These are phyloP conservation scores for Handroanthus guayacan DNA, from an alignment of 257 asterid genomes.

Conservation along the genomic window DNA sequence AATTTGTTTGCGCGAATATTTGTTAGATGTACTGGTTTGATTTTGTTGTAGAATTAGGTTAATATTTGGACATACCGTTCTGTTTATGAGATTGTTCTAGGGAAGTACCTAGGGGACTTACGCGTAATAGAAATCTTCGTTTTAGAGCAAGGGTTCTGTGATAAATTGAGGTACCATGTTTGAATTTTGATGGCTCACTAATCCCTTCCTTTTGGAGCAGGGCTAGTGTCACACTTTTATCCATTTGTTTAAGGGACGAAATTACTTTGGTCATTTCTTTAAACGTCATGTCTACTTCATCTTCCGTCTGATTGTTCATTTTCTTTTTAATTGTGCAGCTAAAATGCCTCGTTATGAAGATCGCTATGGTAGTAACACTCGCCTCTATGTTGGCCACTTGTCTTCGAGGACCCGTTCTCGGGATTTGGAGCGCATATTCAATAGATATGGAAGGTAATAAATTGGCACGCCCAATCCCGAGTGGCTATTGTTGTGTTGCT, in stretches of 20 bases:
- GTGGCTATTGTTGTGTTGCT: background rate
- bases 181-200: background rate
- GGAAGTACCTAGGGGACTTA: background rate
- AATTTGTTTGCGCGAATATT: background rate
- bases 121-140: background rate
- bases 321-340: slow-evolving; percentile 27
- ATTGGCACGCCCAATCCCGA: background rate
- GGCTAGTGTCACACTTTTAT: background rate
- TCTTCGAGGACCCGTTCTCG: slow-evolving; percentile 78
- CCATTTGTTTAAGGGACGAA: no score
- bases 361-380: slow-evolving; percentile 62
- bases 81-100: background rate
- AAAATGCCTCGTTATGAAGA: slow-evolving; percentile 79
- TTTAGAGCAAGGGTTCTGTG: background rate
- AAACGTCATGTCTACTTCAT: background rate
- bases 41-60: background rate
- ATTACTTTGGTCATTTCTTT: background rate
- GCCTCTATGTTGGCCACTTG: slow-evolving; percentile 84
- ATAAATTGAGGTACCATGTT: no score
- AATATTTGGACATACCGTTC: background rate
- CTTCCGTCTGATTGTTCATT: background rate
- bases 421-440: slow-evolving; percentile 71
- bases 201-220: background rate
- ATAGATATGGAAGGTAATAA: slow-evolving; percentile 76
- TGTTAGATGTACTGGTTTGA: background rate